These are phyloP conservation scores for Neurospora sp. DNA, from an alignment of 495 filamentous ascomycete genomes.

Conservation along the genomic window DNA sequence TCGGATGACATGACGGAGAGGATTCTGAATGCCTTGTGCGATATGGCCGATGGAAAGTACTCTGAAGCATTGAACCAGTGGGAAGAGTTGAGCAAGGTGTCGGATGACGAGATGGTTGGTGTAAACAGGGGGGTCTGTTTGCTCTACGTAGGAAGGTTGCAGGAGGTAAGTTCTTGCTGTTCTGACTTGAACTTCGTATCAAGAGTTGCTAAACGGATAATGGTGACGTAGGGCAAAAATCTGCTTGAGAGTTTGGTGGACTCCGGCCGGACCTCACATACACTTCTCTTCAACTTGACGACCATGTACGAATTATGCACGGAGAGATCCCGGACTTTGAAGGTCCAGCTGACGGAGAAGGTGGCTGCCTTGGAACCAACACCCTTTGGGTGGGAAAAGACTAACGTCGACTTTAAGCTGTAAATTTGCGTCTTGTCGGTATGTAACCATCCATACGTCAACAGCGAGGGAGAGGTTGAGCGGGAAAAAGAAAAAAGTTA, in stretches of 20 bases:
- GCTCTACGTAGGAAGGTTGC: slow-evolving; percentile 66
- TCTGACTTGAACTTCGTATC: background rate
- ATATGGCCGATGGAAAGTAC: slow-evolving; percentile 73
- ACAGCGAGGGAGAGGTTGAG: background rate
- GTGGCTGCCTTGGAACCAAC: slow-evolving; percentile 45
- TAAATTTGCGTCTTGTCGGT: slow-evolving; percentile 22
- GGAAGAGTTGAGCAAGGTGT: slow-evolving; percentile 40
- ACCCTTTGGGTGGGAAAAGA: slow-evolving; percentile 54
- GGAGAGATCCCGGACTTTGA: slow-evolving; percentile 58
- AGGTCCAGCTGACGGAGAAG: slow-evolving; percentile 56
- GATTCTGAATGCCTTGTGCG: slow-evolving; percentile 53
- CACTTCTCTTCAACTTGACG: slow-evolving; percentile 76
- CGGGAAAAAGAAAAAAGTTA: background rate
- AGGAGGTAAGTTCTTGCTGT: slow-evolving; percentile 45
- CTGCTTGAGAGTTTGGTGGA: slow-evolving; percentile 56
- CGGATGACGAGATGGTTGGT: slow-evolving; percentile 48
- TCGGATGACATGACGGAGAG: slow-evolving; percentile 14
- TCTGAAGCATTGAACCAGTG: slow-evolving; percentile 51
- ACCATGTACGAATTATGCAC: slow-evolving; percentile 90
- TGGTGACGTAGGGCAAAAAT: slow-evolving; percentile 39
- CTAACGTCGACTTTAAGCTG: slow-evolving; percentile 69
- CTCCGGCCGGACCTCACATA: slow-evolving; percentile 53
- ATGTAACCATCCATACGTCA: background rate
- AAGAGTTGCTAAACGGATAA: slow-evolving; percentile 5
- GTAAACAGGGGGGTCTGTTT: slow-evolving; percentile 78